A percentile compares a stretch with the other conserved stretches of the same genome.
Conservation (phyloP, 2,329 filamentous ascomycete genomes). For the Daldinia sp. region DNA sequence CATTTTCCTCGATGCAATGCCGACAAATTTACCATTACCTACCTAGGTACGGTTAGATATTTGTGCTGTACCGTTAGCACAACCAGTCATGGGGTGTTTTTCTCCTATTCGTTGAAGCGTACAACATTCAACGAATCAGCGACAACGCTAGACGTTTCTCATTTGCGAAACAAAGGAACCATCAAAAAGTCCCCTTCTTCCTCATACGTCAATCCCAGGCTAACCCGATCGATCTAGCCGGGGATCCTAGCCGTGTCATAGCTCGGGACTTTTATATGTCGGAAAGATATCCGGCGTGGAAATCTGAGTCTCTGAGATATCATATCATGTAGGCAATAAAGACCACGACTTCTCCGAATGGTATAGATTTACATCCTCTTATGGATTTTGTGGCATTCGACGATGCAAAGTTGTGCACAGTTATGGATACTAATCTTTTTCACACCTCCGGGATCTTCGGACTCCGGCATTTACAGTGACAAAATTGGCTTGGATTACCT, state of each 20-base stretch:
- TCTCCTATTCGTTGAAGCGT: not conserved
- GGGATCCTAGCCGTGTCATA: not conserved
- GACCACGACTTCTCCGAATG: not conserved
- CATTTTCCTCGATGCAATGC: not conserved
- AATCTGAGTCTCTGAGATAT: not conserved
- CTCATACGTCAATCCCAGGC: constrained; percentile 25
- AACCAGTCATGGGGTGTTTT: not conserved
- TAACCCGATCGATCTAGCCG: constrained; percentile 9
- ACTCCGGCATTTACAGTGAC: too few species aligned
- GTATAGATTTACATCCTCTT: not conserved
- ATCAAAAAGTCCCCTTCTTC: constrained; percentile 35
- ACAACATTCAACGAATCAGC: constrained; percentile 8
- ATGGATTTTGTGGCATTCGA: not conserved
- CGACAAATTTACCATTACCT: not conserved
- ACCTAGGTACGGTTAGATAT: not conserved
- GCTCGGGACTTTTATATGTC: constrained; percentile 2
- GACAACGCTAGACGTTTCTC: not conserved
- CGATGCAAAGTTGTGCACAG: not conserved
- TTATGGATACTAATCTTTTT: too few species aligned
- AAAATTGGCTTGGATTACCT: too few species aligned
- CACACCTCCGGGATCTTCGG: too few species aligned
- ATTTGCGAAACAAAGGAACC: constrained; percentile 14
- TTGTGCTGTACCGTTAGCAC: not conserved
- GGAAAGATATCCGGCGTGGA: not conserved
- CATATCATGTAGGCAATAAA: not conserved